Evolutionary conservation across 345 rosid species (phyloP), one percentile per base, ranked within the genome.

Genomic region (Aethionema arabicum): DNA sequence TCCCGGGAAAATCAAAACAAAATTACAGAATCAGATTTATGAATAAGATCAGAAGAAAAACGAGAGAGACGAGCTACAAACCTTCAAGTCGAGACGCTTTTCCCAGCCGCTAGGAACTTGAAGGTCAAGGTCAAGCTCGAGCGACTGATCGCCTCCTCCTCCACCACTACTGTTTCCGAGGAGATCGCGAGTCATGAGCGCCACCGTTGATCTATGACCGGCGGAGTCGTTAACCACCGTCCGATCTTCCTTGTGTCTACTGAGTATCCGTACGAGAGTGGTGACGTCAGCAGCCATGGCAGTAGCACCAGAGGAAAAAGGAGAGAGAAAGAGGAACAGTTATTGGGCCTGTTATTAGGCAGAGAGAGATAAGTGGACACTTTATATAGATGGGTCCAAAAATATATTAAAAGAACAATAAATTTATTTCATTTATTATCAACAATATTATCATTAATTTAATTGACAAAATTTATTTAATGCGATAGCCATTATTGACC

Each of bases 61-160:
- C 0, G 1, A 1, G 14, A 15, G 40, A 12, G 14, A 35, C 0
- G 2, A 27, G 50, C 10, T 35, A 44, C 39, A 30, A 63, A 92
- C 99, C 95, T 84, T 84, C 69, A 90, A 75, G 56, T 93, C 97
- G 21, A 93, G 85, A 11, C 92, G 86, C 66, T 93, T 93, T 72
- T 93, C 97, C 86, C 87, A 93, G 33, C 99, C 97, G 21, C 29
- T 33, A 8, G 99, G 97, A 9, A 87, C 99, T 57, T 87, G 80
- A 11, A 85, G 68, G 53, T 93, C 97, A 41, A 93, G 87, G 81
- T 93, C 95, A 66, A 87, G 80, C 65, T 93, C 97, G 16, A 77
- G 80, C 1, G 80, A 78, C 45, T 79, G 87, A 15, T 76, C 64
- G 39, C n/a, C 53, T 14, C 52, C 52, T 69, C 52, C 62, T 4